Evolutionary conservation across 371 early-diverging fungal species (phyloP), one percentile per base, ranked within the genome.

Genomic region (Mortierella sp.): DNA sequence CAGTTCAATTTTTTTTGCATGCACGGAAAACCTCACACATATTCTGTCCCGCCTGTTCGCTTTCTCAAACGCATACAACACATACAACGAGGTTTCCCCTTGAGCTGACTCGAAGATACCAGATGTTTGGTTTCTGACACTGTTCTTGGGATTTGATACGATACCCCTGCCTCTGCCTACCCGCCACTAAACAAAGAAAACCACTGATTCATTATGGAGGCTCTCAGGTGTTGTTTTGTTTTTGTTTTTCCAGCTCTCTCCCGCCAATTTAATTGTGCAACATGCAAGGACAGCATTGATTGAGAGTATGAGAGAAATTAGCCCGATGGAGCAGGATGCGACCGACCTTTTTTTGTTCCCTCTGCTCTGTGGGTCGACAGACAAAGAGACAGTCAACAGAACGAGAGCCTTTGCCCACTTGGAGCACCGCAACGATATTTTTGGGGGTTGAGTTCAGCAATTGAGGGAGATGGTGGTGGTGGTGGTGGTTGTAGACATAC

Each of bases 351-450:
- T 60, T 35, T 58, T 11, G 12, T 32, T 60, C 14, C 10, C 14
- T 63, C 65, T 35, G 21, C 55, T 55, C 24, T 55, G 8, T 55
- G 55, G 55, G 24, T 55, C n/a, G 27, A 55, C 55, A 49, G 21
- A 49, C 49, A 51, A 18, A 51, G 16, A 51, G 14, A 32, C 10
- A 65, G 7, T 41, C 65, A 65, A 65, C 65, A 65, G 65, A 14
- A 38, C 65, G 65, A 65, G 65, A 65, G 65, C 65, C 65, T 65
- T 65, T 35, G 65, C 65, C 65, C 65, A 65, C 63, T 60, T 60
- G 63, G 63, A 60, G 63, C 63, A 60, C 38, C 38, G 38, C 32
- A 38, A 32, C 4, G 65, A 65, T 65, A 65, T 65, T 65, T 65
- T 65, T 65, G 65, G 65, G 65, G 65, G 65, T 65, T 65, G 38